Base-by-base conservation (phyloP, 1,284 basidiomycete genomes). In the Sparassis latifolia region DNA sequence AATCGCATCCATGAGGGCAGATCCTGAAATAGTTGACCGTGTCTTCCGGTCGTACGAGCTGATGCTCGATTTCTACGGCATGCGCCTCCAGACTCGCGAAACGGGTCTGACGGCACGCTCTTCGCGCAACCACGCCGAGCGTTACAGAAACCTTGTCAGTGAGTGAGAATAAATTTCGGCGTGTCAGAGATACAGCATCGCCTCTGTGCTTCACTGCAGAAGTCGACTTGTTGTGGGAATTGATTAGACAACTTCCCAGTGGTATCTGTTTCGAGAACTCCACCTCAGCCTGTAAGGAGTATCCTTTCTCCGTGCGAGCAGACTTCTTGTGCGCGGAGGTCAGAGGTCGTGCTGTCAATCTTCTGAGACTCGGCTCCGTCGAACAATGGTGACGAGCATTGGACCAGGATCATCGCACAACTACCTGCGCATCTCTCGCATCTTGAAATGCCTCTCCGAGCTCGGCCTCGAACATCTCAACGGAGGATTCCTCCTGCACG, bases 21-120 rank as follows among this genome's bases (percentile, higher is more conserved):
- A 82, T 61, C 62, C 73, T 33, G 61, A 59, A 45, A 71, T 86
- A 42, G 63, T 80, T 29, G 58, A 67, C 42, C 78, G 84, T 43
- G 60, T 89, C 29, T 50, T 81, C 3, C 67, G 67, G 33, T 88
- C 86, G 3, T 89, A 87, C 64, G 67, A 66, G 53, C 76, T 86
- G 52, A 86, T 87, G 82, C 75, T 87, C 6, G 82, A 84, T 60
- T 88, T 88, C 66, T 87, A 84, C 59, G 85, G 84, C 29, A 85
- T 88, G 80, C 71, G 70, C 35, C 72, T 86, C 10, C 63, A 78
- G 31, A 77, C 77, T 45, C 58, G 65, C 27, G 75, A 80, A 44
- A 79, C 80, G 1, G 84, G 84, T 2, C 69, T 80, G n/a, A 54
- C 82, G 33, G 73, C 69, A 49, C 77, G 77, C 48, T 37, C 55